Percentiles rank a stretch among this genome's conserved stretches.
These are phyloP conservation scores for Fulvia fulva DNA, from an alignment of 2,329 filamentous ascomycete species.

Conservation along the genomic window DNA sequence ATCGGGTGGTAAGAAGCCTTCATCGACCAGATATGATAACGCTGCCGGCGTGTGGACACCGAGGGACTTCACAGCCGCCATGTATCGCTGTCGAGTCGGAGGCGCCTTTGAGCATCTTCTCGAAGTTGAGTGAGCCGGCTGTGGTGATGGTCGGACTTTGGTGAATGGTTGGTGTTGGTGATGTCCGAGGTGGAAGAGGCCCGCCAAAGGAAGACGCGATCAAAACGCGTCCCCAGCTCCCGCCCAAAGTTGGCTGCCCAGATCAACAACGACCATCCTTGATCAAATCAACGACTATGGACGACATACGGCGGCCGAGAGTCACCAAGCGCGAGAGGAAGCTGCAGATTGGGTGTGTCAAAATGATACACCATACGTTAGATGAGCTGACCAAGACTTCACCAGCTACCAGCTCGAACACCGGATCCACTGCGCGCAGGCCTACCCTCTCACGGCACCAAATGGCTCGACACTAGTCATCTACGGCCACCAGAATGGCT, in stretches of 20 bases:
- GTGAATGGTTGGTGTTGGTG: not conserved
- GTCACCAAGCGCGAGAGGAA: constrained; percentile 31
- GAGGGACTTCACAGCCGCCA: constrained; percentile 88
- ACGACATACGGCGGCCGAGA: constrained; percentile 24
- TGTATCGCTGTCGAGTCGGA: constrained; percentile 37
- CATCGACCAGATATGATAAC: constrained; percentile 75
- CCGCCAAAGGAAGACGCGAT: constrained; percentile 11
- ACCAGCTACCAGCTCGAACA: constrained; percentile 58
- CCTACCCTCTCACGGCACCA: constrained; percentile 56
- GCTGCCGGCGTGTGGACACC: constrained; percentile 86
- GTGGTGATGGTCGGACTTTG: not conserved
- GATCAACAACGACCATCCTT: not conserved
- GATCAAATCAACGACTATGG: not conserved
- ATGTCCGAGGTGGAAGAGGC: not conserved
- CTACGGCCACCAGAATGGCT: constrained; percentile 56
- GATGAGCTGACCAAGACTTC: constrained; percentile 5
- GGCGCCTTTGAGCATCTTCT: constrained; percentile 15
- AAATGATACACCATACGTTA: constrained; percentile 1
- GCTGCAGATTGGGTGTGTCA: constrained; percentile 31
- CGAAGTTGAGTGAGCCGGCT: not conserved
- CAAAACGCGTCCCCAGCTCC: constrained; percentile 7
- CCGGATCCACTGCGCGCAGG: constrained; percentile 52
- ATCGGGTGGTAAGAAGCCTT: constrained; percentile 69
- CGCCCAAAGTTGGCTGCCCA: constrained; percentile 4
- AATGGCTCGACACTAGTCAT: constrained; percentile 61